Base-by-base conservation (phyloP, 2,329 filamentous ascomycete genomes). In the Penicillium aurantiogriseum region DNA sequence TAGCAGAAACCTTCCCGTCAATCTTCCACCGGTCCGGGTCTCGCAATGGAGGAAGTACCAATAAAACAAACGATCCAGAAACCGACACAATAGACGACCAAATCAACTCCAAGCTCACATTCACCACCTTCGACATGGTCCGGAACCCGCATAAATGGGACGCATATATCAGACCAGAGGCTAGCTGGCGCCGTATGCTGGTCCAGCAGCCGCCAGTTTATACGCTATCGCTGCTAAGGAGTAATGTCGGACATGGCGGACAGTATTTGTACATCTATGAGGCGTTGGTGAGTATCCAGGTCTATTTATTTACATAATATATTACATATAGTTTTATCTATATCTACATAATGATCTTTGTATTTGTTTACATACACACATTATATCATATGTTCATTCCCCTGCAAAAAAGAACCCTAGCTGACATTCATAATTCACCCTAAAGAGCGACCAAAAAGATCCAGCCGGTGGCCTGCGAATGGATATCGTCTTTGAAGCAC, bases 121-220 rank as follows among this genome's bases (percentile, higher is more conserved):
- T 51, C n/a, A 51, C 38, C 7, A 38, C 46, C 10, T 38, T 55
- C 31, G 53, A 51, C 7, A 44, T 55, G 38, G 15, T 55, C 29
- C 25, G 5, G 6, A 43, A 25, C 6, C 31, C 44, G 4, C 38
- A 40, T 3, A 57, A 42, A 25, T 31, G 17, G 21, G 29, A 43
- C 4, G 23, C 56, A 5, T 57, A 54, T 9, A 48, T 54, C 19
- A 40, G 51, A 6, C 42, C 27, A 3, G 44, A 57, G 23, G 56
- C 56, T 5, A 57, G 51, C 23, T 57, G 56, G 51, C 50, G 56
- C 3, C 36, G 44, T 11, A 57, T 57, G 51, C 15, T 57, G 13
- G 38, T 57, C 11, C 36, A 50, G n/a, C 56, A 57, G 15, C 56
- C 56, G 3, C 51, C 56, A 3, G 51, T 53, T 17, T 21, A 25